phyloP scores from a whole-genome alignment of 2,329 filamentous ascomycete genomes.

The Thermothelomyces thermophilus region DNA sequence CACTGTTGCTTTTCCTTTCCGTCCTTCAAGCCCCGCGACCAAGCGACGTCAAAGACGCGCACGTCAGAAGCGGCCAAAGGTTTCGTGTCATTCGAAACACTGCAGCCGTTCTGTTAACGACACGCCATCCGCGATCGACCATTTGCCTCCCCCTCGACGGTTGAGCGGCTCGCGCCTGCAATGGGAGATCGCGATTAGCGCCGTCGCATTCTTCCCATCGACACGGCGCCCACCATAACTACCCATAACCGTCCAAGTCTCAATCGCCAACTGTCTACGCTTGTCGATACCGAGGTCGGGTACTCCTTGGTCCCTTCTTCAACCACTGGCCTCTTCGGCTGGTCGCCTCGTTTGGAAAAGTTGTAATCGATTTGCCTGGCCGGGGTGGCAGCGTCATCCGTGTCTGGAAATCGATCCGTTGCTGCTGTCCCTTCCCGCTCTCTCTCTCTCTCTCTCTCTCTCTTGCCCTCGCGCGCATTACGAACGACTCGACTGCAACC shows the following conservation, averaged over 20 bases:
- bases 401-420: constrained; percentile 1
- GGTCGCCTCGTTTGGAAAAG: neutral
- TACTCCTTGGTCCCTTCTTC: constrained; percentile 2
- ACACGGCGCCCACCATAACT: constrained; percentile 12
- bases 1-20: constrained; percentile 1
- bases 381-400: neutral
- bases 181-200: constrained; percentile 25
- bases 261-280: constrained; percentile 2
- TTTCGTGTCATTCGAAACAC: neutral
- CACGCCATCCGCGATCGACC: constrained; percentile 9
- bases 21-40: constrained; percentile 4
- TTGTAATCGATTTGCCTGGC: neutral
- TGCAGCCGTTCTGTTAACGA: constrained; percentile 10
- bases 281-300: neutral
- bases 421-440: neutral
- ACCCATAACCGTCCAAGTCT: constrained; percentile 1
- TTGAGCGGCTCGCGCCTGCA: constrained; percentile 20
- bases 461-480: no score
- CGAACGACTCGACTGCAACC: constrained; percentile 14
- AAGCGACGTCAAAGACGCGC: constrained; percentile 15
- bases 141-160: constrained; percentile 10
- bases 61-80: neutral
- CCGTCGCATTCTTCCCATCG: constrained; percentile 20
- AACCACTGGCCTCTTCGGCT: neutral
- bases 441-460: no score